Conservation (phyloP, 495 filamentous ascomycete species). For the Cudoniella acicularis region DNA sequence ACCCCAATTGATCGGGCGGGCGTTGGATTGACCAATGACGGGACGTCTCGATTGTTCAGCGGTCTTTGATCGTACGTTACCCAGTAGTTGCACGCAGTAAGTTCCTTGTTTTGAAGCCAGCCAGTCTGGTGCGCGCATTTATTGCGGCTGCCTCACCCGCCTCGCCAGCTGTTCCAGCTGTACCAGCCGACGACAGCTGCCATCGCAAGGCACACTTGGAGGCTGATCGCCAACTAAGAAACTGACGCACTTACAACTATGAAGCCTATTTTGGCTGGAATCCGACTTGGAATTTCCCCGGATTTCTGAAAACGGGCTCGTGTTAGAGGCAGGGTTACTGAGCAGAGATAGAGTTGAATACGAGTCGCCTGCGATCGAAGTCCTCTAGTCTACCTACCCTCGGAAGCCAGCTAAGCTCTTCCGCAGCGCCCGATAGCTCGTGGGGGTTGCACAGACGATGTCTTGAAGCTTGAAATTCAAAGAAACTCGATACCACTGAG, state of each 20-base stretch:
- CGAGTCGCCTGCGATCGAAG: too few species aligned
- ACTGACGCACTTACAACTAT: not conserved
- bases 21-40: not conserved
- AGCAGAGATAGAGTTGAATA: too few species aligned
- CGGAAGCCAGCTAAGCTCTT: too few species aligned
- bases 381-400: too few species aligned
- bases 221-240: not conserved
- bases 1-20: not conserved
- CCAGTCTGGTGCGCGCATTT: not conserved
- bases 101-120: not conserved
- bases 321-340: too few species aligned
- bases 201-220: not conserved
- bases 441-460: too few species aligned
- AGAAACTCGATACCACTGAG: too few species aligned
- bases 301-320: too few species aligned
- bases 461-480: too few species aligned
- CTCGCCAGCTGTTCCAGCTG: not conserved
- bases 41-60: not conserved
- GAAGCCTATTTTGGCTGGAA: too few species aligned
- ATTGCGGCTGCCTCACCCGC: not conserved
- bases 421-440: too few species aligned
- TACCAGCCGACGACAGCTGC: not conserved
- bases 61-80: not conserved
- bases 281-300: too few species aligned
- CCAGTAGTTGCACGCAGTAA: not conserved